phyloP scores from a whole-genome alignment of 495 filamentous ascomycete genomes.

The Trichoderma asperelloides region DNA sequence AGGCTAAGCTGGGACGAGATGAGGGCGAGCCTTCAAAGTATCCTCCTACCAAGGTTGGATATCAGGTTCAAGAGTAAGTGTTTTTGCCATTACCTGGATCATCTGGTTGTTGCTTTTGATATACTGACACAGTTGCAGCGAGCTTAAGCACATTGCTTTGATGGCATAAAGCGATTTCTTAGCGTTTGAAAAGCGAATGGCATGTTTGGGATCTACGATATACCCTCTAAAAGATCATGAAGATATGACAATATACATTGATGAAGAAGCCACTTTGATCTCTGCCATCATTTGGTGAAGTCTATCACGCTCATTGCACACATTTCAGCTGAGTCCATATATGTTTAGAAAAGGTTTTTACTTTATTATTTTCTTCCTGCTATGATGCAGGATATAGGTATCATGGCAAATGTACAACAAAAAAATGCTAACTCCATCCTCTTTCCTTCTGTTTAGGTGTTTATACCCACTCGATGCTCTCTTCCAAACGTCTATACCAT shows the following conservation, averaged over 20 bases:
- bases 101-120: neutral
- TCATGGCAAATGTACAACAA: neutral
- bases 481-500: neutral
- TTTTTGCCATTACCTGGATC: too few species aligned
- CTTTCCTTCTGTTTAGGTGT: neutral
- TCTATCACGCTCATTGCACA: neutral
- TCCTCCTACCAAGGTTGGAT: conserved; percentile 35
- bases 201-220: neutral
- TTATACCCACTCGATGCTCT: neutral
- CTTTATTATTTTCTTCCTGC: neutral
- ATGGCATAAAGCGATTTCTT: conserved; percentile 21
- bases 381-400: neutral
- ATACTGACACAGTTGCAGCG: conserved; percentile 16
- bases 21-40: conserved; percentile 38
- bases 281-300: neutral
- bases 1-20: conserved; percentile 33
- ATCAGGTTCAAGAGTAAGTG: conserved; percentile 38
- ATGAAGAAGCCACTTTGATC: neutral
- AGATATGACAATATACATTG: neutral
- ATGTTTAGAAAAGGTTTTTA: neutral
- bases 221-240: neutral
- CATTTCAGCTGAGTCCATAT: neutral
- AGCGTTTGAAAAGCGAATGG: neutral
- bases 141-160: conserved; percentile 34
- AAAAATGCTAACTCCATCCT: neutral